Base-by-base conservation (phyloP, 169 alveolate species). In the Plasmodium knowlesi region DNA sequence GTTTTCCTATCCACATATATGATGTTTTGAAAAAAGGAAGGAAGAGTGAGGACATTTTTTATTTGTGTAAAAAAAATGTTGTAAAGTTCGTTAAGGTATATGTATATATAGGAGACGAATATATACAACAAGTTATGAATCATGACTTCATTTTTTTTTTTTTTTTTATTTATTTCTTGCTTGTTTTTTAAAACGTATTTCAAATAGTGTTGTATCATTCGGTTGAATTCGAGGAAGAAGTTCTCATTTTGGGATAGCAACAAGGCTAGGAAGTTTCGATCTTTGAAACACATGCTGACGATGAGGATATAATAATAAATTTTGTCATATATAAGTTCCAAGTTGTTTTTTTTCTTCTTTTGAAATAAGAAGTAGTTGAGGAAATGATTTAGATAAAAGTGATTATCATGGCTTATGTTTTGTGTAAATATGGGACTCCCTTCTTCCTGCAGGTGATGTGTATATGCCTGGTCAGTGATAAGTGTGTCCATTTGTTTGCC, bases 111-210 rank as follows among this genome's bases (percentile, higher is more conserved):
- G 34, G 93, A 86, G 41, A 86, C 72, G 43, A 86, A 76, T 74
- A 86, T 86, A 30, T 86, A 86, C 28, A 86, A 86, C 53, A 86
- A 39, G 67, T 76, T 86, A 12, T 76, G 93, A 9, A 86, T 86
- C 88, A 86, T 86, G 19, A 41, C 81, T 86, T 86, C 93, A 73
- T 73, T 86, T 86, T 86, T 86, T 86, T 74, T 76, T 78, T 86
- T 86, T 37, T 86, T 86, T 53, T 22, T 70, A 76, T 74, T 86
- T 57, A 86, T 46, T 53, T 74, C 39, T 34, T 74, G 53, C 57
- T 86, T 86, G 67, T 86, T 67, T 41, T 86, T 86, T 74, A 86
- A 50, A 30, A 86, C 93, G 70, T 74, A 86, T 54, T 86, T 86
- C 43, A 86, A 70, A 22, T 86, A 86, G 54, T 76, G 81, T 70